Evolutionary conservation across 139 green algal species (phyloP), one percentile per base, ranked within the genome.

Genomic region (Coelastrella sp.): DNA sequence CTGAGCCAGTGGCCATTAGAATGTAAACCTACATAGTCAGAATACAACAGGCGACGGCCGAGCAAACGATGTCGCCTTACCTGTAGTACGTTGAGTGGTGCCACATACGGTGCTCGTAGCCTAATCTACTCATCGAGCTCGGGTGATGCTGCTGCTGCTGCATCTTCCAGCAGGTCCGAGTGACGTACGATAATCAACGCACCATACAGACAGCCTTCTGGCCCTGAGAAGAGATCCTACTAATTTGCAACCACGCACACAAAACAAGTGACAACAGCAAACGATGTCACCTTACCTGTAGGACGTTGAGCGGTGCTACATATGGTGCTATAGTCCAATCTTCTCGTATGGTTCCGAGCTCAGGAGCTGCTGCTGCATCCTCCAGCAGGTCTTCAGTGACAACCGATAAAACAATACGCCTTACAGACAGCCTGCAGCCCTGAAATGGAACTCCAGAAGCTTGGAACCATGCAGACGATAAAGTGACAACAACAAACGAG

Each of bases 51-150:
- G 32, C 32, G 32, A 47, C 32, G 32, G 1, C 32, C 32, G 32
- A 47, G 32, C 32, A 47, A 47, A 47, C 32, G 32, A 47, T 47
- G 32, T 47, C 32, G 1, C 32, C 32, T 47, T 47, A 47, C 32
- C 32, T 99, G 98, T 65, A 99, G 91, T 71, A 99, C 92, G 95
- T 99, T 99, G 76, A 99, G 95, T 20, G 97, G 97, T 20, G 94
- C 95, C 73, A 99, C 96, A 92, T 99, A 99, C 3, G 97, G 96
- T 17, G 91, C 91, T n/a, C 98, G 92, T 89, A 99, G 96, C 78
- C 93, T 58, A 19, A 99, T 91, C 90, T 96, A 95, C 79, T 95
- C 90, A 64, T 95, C 91, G 68, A 96, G 93, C 80, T 95, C 92
- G 79, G 92, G 87, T 17, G 58, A 71, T 7, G 79, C 65, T 2